A percentile compares a stretch with the other conserved stretches of the same genome.
Conservation (phyloP, 805 yeast genomes). For the Hanseniaspora vineae region DNA sequence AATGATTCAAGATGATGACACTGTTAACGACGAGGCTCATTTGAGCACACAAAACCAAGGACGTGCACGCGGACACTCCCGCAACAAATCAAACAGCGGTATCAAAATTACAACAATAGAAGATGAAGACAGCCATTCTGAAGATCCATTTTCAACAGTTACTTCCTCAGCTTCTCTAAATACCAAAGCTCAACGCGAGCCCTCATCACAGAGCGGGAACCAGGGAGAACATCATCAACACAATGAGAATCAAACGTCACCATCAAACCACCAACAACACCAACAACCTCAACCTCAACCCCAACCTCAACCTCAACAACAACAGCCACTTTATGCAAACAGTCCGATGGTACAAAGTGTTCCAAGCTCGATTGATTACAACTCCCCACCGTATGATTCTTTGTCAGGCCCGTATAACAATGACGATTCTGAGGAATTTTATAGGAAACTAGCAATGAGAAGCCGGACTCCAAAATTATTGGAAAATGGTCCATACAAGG, state of each 20-base stretch:
- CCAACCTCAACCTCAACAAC: too few species aligned
- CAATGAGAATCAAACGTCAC: background rate
- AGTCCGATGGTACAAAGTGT: conserved; percentile 5
- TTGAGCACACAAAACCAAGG: background rate
- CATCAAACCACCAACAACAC: background rate
- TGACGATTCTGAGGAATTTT: background rate
- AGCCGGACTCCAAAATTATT: conserved; percentile 1
- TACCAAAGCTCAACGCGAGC: too few species aligned
- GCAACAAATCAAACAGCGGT: conserved; percentile 1
- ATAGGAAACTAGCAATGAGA: background rate
- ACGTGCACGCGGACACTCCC: background rate
- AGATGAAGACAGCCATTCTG: conserved; percentile 1
- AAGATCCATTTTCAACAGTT: background rate
- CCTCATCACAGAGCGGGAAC: too few species aligned
- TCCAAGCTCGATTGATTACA: background rate
- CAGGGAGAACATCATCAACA: too few species aligned
- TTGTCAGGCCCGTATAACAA: background rate
- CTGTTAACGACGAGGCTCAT: background rate
- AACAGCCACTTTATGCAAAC: background rate
- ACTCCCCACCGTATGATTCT: background rate
- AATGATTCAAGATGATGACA: conserved; percentile 3
- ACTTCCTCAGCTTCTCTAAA: too few species aligned
- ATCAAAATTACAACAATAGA: conserved; percentile 3
- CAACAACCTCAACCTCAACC: too few species aligned
- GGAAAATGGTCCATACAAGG: background rate